Evolutionary conservation across 805 yeast species (phyloP).

Genomic region (Danielia reshetovae): DNA sequence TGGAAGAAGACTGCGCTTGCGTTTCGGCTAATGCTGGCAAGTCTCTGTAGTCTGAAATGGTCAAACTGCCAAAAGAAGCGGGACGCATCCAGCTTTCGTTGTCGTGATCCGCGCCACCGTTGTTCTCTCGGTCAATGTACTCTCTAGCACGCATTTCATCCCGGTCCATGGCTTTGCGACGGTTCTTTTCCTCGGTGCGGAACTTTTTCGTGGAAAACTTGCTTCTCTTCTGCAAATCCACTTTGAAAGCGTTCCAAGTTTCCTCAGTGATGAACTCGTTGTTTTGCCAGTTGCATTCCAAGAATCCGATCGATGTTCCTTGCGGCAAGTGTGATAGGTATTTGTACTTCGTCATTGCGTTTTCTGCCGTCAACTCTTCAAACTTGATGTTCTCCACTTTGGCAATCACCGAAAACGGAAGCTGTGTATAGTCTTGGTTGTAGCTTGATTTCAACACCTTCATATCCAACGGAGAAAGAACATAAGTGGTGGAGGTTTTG

Average conservation of each 20-base stretch:
- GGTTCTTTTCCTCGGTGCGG: conserved; percentile 58
- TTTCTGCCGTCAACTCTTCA: conserved; percentile 61
- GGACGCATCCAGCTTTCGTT: conserved; percentile 14
- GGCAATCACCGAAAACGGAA: conserved; percentile 64
- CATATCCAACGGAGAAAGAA: conserved; percentile 75
- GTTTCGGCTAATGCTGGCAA: conserved; percentile 26
- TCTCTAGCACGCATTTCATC: conserved; percentile 56
- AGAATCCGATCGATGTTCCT: conserved; percentile 78
- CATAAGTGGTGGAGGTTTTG: conserved; percentile 56
- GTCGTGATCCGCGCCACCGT: conserved; percentile 28
- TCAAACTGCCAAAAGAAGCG: conserved; percentile 28
- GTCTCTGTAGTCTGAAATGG: conserved; percentile 37
- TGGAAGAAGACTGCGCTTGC: conserved; percentile 4
- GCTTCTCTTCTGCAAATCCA: conserved; percentile 56
- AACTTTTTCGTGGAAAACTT: conserved; percentile 46
- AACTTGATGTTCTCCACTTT: conserved; percentile 66
- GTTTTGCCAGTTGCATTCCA: conserved; percentile 79
- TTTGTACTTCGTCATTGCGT: conserved; percentile 57
- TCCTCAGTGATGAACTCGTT: conserved; percentile 30
- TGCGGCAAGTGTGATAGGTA: conserved; percentile 77
- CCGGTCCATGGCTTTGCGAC: conserved; percentile 50
- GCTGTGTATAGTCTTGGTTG: conserved; percentile 50
- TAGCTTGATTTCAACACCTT: conserved; percentile 64
- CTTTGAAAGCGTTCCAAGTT: conserved; percentile 44
- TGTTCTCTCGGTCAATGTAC: conserved; percentile 59